Evolutionary conservation across 2,329 filamentous ascomycete genomes (phyloP).

Genomic region (Colletotrichum sansevieriae): DNA sequence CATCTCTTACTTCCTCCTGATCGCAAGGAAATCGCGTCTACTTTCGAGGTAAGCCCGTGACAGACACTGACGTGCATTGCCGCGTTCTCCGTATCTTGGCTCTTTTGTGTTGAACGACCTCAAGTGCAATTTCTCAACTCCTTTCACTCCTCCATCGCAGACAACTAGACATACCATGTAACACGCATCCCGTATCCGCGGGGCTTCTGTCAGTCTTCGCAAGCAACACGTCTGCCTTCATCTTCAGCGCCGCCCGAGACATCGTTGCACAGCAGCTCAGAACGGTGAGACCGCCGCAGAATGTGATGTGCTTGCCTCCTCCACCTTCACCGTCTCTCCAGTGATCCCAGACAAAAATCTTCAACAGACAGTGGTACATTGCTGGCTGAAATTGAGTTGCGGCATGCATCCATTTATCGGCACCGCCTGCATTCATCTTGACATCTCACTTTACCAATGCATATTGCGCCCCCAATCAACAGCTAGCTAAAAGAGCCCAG

Average conservation of each 20-base stretch:
- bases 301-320: too few relatives aligned
- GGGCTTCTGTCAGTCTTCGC: background rate
- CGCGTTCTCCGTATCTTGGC: conserved; percentile 12
- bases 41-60: background rate
- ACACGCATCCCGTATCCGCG: conserved; percentile 3
- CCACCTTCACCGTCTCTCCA: background rate
- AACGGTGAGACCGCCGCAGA: background rate
- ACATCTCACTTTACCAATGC: background rate
- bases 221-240: background rate
- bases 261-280: background rate
- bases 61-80: too few relatives aligned
- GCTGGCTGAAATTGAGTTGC: conserved; percentile 11
- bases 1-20: background rate
- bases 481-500: background rate
- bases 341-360: background rate
- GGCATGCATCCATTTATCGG: conserved; percentile 9
- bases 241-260: background rate
- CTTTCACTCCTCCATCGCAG: background rate
- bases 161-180: conserved; percentile 1
- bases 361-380: conserved; percentile 23
- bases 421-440: conserved; percentile 5
- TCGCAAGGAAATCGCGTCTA: conserved; percentile 16
- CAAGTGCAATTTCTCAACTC: conserved; percentile 7
- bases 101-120: background rate
- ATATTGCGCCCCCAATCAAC: background rate